Evolutionary conservation across 192 early-diverging fungal species (phyloP).

Genomic region (Podila clonocystis): DNA sequence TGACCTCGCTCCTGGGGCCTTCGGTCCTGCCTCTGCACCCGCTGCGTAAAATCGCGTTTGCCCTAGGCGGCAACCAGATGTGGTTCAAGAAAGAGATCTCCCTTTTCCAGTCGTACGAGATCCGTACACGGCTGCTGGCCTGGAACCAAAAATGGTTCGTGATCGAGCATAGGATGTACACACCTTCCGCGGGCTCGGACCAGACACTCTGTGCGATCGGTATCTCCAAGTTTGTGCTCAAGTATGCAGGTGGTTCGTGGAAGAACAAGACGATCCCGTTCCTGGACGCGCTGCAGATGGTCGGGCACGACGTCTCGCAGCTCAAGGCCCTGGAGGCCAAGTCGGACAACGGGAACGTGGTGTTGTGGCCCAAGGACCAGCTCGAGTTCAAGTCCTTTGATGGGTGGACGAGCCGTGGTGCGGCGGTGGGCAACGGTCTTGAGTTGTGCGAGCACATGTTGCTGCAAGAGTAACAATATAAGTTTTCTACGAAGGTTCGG

Average conservation of each 20-base stretch:
- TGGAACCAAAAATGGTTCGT: conserved; percentile 57
- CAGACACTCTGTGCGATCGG: conserved; percentile 19
- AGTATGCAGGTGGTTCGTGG: conserved; percentile 10
- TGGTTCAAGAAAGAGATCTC: conserved; percentile 54
- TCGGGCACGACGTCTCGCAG: conserved; percentile 8
- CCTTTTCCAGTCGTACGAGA: conserved; percentile 46
- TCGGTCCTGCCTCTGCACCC: conserved; percentile 14
- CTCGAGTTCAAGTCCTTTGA: conserved; percentile 13
- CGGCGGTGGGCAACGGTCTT: conserved; percentile 16
- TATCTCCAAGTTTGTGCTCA: conserved; percentile 23
- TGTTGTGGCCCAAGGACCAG: conserved; percentile 21
- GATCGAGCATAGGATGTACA: conserved; percentile 47
- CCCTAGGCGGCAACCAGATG: conserved; percentile 48
- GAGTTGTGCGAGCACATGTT: conserved; percentile 21
- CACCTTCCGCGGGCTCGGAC: background rate
- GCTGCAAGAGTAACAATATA: background rate
- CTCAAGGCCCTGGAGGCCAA: conserved; percentile 12
- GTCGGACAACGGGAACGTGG: conserved; percentile 16
- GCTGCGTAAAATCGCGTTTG: conserved; percentile 16
- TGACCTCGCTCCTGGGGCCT: conserved; percentile 18
- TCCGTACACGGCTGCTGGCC: conserved; percentile 49
- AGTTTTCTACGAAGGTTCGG: background rate
- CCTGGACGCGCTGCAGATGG: conserved; percentile 22
- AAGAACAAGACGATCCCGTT: conserved; percentile 27
- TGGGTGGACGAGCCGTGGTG: conserved; percentile 11